phyloP scores from a whole-genome alignment of 768 basidiomycete species.

The Hygrophorus russula region DNA sequence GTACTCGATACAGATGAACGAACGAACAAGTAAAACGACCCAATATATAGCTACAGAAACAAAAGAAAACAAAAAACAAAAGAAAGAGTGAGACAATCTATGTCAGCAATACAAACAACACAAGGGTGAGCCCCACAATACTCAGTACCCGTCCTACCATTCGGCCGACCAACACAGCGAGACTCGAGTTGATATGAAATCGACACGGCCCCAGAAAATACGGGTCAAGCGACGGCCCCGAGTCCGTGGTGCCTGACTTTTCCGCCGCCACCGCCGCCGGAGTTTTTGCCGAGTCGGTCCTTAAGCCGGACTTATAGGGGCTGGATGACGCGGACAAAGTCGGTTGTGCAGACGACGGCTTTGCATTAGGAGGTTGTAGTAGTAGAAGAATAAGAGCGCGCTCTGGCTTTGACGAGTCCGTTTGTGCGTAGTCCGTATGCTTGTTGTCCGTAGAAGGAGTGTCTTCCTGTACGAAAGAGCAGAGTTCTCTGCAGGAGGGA shows the following conservation, averaged over 20 bases:
- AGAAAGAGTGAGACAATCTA: neutral
- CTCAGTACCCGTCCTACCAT: slow-evolving; percentile 2
- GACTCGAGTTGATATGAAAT: neutral
- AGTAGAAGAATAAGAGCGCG: neutral
- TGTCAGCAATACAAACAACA: slow-evolving; percentile 2
- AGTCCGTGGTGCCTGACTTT: too few species aligned
- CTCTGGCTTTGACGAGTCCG: neutral
- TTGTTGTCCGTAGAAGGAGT: neutral
- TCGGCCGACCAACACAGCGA: neutral
- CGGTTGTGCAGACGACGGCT: neutral
- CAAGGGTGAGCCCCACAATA: slow-evolving; percentile 2
- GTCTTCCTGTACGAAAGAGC: slow-evolving; percentile 5
- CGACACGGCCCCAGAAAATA: neutral
- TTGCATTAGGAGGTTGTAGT: neutral
- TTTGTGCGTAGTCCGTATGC: neutral
- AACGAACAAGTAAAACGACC: neutral
- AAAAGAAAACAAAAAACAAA: neutral
- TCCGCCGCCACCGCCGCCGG: too few species aligned
- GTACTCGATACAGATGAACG: too few species aligned
- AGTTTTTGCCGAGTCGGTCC: too few species aligned
- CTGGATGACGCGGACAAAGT: too few species aligned
- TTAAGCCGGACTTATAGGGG: too few species aligned
- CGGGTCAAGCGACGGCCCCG: neutral
- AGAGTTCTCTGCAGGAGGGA: slow-evolving; percentile 11
- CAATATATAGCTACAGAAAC: neutral